Conservation (phyloP, 2,329 filamentous ascomycete species). For the Stylonectria norvegica region DNA sequence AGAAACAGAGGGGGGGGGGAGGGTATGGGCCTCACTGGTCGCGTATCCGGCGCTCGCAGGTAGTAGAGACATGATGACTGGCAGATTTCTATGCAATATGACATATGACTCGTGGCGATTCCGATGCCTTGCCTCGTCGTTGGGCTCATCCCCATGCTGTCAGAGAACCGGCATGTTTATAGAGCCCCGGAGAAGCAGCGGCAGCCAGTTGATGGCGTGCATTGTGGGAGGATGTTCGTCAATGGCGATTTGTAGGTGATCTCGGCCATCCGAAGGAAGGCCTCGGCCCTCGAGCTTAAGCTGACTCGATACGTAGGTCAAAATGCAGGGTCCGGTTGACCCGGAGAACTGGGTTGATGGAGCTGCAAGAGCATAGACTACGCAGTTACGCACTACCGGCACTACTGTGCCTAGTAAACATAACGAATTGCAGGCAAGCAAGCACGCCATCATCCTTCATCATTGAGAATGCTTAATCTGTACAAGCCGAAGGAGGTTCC, state of each 20-base stretch:
- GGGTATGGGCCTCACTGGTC: neutral
- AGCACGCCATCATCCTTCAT: neutral
- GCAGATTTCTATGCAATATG: neutral
- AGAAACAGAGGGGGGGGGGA: neutral
- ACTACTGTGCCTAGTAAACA: neutral
- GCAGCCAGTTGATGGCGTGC: neutral
- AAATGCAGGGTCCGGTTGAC: neutral
- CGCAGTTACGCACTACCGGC: neutral
- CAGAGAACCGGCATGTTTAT: neutral
- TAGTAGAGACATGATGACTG: neutral
- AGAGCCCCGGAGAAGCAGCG: neutral
- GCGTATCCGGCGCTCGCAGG: neutral
- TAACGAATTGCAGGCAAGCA: neutral
- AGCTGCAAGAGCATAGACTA: neutral
- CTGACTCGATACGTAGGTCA: neutral
- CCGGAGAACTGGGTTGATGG: neutral
- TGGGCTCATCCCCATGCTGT: neutral
- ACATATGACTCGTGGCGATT: neutral
- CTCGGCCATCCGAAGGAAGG: neutral
- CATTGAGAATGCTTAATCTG: neutral
- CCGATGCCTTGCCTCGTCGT: neutral
- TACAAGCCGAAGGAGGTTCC: neutral
- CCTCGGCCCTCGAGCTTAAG: neutral
- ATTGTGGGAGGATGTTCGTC: neutral
- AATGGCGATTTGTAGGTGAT: neutral